phyloP scores from a whole-genome alignment of 495 filamentous ascomycete genomes.

The Aspergillus baeticus region DNA sequence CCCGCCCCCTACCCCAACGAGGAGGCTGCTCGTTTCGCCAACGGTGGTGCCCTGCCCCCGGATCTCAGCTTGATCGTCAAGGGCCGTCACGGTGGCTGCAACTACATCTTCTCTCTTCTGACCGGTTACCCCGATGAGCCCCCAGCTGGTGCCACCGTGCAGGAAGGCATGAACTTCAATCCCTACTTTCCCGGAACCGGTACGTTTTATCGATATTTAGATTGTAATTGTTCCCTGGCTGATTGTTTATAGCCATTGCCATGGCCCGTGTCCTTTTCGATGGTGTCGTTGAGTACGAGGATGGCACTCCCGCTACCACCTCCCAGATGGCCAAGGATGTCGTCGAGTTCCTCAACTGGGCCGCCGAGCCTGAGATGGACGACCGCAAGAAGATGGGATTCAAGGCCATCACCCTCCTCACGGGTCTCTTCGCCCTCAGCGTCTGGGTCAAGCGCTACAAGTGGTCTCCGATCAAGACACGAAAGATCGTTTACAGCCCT shows the following conservation, averaged over 20 bases:
- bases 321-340: constrained; percentile 99
- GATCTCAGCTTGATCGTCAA: constrained; percentile 98
- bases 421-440: constrained; percentile 78
- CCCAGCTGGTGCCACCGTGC: constrained; percentile 78
- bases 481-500: constrained; percentile 86
- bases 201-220: constrained; percentile 26
- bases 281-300: constrained; percentile 97
- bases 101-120: constrained; percentile 96
- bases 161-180: constrained; percentile 96
- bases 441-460: constrained; percentile 99
- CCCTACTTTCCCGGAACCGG: constrained; percentile 98
- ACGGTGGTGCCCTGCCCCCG: constrained; percentile 95
- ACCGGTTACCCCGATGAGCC: constrained; percentile 99
- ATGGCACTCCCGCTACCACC: constrained; percentile 87
- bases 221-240: constrained; percentile 1
- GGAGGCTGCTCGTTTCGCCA: constrained; percentile 95
- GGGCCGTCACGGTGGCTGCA: constrained; percentile 93
- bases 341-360: constrained; percentile 97
- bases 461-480: constrained; percentile 92
- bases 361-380: constrained; percentile 98
- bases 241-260: constrained; percentile 65
- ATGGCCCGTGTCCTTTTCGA: constrained; percentile 99
- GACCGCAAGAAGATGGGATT: constrained; percentile 98
- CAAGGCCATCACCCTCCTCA: constrained; percentile 80
- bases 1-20: constrained; percentile 96